Evolutionary conservation across 345 rosid species (phyloP).

Genomic region (Theobroma cacao): DNA sequence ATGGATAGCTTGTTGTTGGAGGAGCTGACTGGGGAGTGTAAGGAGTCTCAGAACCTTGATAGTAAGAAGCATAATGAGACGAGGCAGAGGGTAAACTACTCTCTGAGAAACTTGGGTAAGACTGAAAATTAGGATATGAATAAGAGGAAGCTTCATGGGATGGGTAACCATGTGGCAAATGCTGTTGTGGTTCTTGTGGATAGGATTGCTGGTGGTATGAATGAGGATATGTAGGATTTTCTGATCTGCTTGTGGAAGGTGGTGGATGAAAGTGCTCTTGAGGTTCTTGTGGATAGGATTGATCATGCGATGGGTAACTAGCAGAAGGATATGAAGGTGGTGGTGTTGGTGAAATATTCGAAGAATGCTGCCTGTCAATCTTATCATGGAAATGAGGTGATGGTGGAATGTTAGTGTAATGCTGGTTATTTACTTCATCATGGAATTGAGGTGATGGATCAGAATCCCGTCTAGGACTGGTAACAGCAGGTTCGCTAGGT

Average conservation of each 20-base stretch:
- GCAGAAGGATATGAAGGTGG: slow-evolving; percentile 42
- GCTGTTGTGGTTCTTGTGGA: slow-evolving; percentile 58
- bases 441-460: slow-evolving; percentile 45
- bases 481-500: slow-evolving; percentile 35
- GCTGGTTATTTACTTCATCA: slow-evolving; percentile 44
- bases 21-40: slow-evolving; percentile 57
- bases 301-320: slow-evolving; percentile 55
- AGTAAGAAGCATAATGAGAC: slow-evolving; percentile 56
- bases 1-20: slow-evolving; percentile 46
- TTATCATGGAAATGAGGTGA: slow-evolving; percentile 47
- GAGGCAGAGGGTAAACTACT: slow-evolving; percentile 72
- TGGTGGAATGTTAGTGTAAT: slow-evolving; percentile 39
- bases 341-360: slow-evolving; percentile 41
- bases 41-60: slow-evolving; percentile 67
- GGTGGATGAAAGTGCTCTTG: slow-evolving; percentile 32
- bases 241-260: slow-evolving; percentile 40
- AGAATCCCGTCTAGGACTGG: slow-evolving; percentile 42
- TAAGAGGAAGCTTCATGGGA: slow-evolving; percentile 52
- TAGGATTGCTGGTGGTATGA: slow-evolving; percentile 55
- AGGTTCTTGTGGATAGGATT: slow-evolving; percentile 24
- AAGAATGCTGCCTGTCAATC: slow-evolving; percentile 32
- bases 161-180: slow-evolving; percentile 49
- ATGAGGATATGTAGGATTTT: slow-evolving; percentile 46
- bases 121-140: slow-evolving; percentile 80
- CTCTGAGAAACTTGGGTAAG: slow-evolving; percentile 84